These are phyloP conservation scores for Grammothele lineata DNA, from an alignment of 768 basidiomycete genomes.

Conservation along the genomic window DNA sequence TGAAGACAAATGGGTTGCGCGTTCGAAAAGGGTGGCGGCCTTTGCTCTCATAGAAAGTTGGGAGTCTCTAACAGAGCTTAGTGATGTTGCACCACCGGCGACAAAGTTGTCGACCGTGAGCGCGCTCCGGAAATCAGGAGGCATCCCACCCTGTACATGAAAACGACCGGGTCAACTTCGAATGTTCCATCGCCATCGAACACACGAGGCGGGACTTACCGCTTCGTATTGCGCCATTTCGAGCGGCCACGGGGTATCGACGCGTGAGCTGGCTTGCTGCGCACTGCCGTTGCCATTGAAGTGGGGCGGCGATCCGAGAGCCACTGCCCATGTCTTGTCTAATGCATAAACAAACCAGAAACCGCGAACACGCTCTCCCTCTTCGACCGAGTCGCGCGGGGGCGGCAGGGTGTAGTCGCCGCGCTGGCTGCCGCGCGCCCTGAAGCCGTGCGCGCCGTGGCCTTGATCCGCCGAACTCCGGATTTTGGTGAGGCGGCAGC, in stretches of 20 bases:
- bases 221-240: slow-evolving; percentile 29
- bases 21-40: slow-evolving; percentile 56
- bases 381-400: slow-evolving; percentile 43
- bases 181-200: too few relatives aligned
- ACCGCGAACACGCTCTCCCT: slow-evolving; percentile 60
- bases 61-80: slow-evolving; percentile 25
- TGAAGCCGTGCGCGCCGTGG: neutral
- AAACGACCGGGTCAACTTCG: neutral
- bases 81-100: slow-evolving; percentile 27
- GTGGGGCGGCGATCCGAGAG: slow-evolving; percentile 46
- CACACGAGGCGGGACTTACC: too few relatives aligned
- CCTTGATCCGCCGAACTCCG: slow-evolving; percentile 18
- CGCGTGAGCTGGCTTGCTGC: slow-evolving; percentile 35
- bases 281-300: slow-evolving; percentile 46
- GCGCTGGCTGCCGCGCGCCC: slow-evolving; percentile 4
- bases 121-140: slow-evolving; percentile 39
- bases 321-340: slow-evolving; percentile 54
- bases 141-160: slow-evolving; percentile 35
- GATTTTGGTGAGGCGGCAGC: slow-evolving; percentile 25
- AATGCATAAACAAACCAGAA: slow-evolving; percentile 61
- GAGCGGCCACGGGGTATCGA: slow-evolving; percentile 38
- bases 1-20: slow-evolving; percentile 50
- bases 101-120: slow-evolving; percentile 49
- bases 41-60: slow-evolving; percentile 44
- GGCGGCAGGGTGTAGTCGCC: slow-evolving; percentile 23